These are phyloP conservation scores for Trichophyton schoenleinii DNA, from an alignment of 2,329 filamentous ascomycete species.

Conservation along the genomic window DNA sequence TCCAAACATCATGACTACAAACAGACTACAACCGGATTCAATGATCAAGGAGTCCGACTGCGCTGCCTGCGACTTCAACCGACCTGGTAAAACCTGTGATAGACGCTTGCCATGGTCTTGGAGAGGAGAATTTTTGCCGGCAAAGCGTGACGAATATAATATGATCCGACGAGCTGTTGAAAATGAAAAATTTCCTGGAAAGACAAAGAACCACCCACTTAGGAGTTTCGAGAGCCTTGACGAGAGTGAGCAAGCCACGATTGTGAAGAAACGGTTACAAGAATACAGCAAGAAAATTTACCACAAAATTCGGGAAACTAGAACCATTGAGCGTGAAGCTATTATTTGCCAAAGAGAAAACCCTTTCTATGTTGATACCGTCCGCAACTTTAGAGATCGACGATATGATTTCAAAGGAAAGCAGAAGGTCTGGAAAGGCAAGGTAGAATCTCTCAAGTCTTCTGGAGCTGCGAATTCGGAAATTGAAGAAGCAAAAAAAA, in stretches of 20 bases:
- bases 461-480: constrained; percentile 64
- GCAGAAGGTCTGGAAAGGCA: constrained; percentile 97
- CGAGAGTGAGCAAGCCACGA: constrained; percentile 64
- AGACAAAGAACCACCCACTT: constrained; percentile 54
- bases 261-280: constrained; percentile 77
- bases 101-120: constrained; percentile 90
- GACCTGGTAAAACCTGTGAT: constrained; percentile 94
- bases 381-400: constrained; percentile 89
- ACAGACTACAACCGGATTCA: constrained; percentile 93
- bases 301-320: constrained; percentile 95
- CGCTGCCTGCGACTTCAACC: constrained; percentile 94
- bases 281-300: constrained; percentile 98
- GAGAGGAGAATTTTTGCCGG: constrained; percentile 93
- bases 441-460: constrained; percentile 74
- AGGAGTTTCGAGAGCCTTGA: constrained; percentile 71
- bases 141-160: constrained; percentile 96
- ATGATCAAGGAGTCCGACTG: constrained; percentile 96
- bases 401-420: constrained; percentile 98
- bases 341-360: constrained; percentile 98
- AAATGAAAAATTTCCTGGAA: constrained; percentile 83
- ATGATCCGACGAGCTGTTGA: constrained; percentile 90
- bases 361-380: constrained; percentile 94
- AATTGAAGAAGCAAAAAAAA: constrained; percentile 92
- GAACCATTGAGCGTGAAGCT: constrained; percentile 82
- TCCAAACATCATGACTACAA: constrained; percentile 99